Percentiles rank a stretch among this genome's conserved stretches.
Conservation (phyloP, 1,139 yeast species). For the Williopsis jadinii region DNA sequence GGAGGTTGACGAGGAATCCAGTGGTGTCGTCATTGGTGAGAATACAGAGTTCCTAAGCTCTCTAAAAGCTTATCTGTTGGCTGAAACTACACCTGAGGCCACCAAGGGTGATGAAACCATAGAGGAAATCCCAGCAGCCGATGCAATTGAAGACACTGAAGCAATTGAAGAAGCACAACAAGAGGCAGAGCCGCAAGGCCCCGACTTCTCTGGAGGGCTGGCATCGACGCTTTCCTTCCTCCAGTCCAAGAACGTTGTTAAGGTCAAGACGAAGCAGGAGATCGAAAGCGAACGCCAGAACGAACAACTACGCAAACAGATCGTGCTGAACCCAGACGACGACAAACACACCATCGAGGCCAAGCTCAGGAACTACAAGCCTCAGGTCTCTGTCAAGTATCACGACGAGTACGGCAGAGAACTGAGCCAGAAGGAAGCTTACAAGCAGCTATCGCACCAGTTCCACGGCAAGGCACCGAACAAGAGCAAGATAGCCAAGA, state of each 20-base stretch:
- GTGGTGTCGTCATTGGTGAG: slow-evolving; percentile 45
- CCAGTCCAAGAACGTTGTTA: slow-evolving; percentile 36
- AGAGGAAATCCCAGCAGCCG: slow-evolving; percentile 1
- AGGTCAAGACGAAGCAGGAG: slow-evolving; percentile 19
- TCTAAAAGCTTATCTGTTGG: slow-evolving; percentile 1
- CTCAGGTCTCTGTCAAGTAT: slow-evolving; percentile 57
- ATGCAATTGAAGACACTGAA: neutral
- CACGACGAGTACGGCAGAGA: slow-evolving; percentile 66
- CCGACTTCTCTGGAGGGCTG: slow-evolving; percentile 40
- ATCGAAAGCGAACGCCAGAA: slow-evolving; percentile 20
- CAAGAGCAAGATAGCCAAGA: slow-evolving; percentile 29
- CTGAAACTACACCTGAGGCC: neutral
- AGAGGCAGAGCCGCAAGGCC: neutral
- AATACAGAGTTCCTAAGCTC: slow-evolving; percentile 33
- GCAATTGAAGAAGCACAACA: neutral
- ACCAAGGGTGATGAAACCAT: neutral
- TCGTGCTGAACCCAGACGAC: slow-evolving; percentile 19
- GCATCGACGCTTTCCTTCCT: slow-evolving; percentile 53
- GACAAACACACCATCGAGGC: slow-evolving; percentile 17
- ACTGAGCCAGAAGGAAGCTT: slow-evolving; percentile 70
- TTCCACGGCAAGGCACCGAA: slow-evolving; percentile 63
- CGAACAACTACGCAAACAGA: slow-evolving; percentile 23
- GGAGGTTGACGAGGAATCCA: slow-evolving; percentile 18
- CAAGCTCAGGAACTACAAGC: slow-evolving; percentile 46
- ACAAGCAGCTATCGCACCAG: slow-evolving; percentile 74